Percentiles rank a stretch among this genome's conserved stretches.
These are phyloP conservation scores for Emmonsiellopsis sp. DNA, from an alignment of 2,329 filamentous ascomycete genomes.

Conservation along the genomic window DNA sequence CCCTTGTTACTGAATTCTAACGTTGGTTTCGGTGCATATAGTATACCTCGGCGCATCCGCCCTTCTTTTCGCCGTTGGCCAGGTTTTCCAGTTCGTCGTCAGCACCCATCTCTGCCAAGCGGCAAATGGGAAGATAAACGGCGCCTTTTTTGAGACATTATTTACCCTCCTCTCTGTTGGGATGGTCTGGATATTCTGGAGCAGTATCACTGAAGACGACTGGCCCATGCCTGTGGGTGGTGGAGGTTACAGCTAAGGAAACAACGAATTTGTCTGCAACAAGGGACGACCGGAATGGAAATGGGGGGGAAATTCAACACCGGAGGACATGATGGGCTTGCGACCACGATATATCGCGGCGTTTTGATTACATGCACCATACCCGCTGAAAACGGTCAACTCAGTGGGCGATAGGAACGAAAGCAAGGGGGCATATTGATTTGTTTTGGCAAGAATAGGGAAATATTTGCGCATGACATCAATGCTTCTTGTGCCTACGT, in stretches of 20 bases:
- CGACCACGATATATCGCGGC: neutral
- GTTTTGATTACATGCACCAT: too few species aligned
- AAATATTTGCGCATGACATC: too few species aligned
- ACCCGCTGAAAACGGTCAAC: too few species aligned
- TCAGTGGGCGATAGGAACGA: too few species aligned
- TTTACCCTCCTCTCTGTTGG: constrained; percentile 82
- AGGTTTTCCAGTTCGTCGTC: constrained; percentile 92
- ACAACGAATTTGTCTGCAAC: neutral
- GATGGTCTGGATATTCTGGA: constrained; percentile 92
- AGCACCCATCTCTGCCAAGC: constrained; percentile 85
- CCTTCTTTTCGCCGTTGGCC: constrained; percentile 79
- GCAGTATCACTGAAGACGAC: constrained; percentile 96
- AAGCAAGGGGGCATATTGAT: too few species aligned
- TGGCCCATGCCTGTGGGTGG: constrained; percentile 58
- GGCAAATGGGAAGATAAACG: constrained; percentile 78
- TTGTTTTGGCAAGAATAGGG: too few species aligned
- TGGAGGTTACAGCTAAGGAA: constrained; percentile 22
- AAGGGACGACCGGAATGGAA: neutral
- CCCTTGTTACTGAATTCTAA: neutral
- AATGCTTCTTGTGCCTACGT: too few species aligned
- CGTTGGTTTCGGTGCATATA: constrained; percentile 16
- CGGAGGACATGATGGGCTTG: constrained; percentile 2
- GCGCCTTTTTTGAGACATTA: constrained; percentile 82
- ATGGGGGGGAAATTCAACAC: neutral
- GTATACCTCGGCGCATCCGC: constrained; percentile 67